These are phyloP conservation scores for Podaxis sp. DNA, from an alignment of 768 basidiomycete genomes.

Conservation along the genomic window DNA sequence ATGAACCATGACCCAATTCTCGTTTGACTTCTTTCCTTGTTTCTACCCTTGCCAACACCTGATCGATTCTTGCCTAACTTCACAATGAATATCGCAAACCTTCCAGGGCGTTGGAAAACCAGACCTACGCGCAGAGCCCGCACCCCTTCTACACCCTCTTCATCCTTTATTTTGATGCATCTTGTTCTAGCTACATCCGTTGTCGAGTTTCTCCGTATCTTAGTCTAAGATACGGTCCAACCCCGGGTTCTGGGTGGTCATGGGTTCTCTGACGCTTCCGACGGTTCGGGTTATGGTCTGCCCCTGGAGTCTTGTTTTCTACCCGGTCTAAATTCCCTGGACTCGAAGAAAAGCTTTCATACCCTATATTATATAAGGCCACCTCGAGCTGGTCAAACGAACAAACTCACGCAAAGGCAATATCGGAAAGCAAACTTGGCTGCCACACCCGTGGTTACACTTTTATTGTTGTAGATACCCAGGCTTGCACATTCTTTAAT, in stretches of 20 bases:
- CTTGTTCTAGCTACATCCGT: not conserved
- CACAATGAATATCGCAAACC: not conserved
- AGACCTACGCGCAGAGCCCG: not conserved
- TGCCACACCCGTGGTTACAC: not conserved
- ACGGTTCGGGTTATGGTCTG: not conserved
- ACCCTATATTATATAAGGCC: not conserved
- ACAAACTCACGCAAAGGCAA: not conserved
- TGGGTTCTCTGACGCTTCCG: not conserved
- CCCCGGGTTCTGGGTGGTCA: not conserved
- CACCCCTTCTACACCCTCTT: not conserved
- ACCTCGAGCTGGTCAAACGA: not conserved
- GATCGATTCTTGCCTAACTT: not conserved
- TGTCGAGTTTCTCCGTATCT: not conserved
- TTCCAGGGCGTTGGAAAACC: not conserved
- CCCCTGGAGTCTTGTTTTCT: not conserved
- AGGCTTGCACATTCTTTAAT: not conserved
- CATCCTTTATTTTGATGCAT: not conserved
- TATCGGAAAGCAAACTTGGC: not conserved
- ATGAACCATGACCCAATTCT: not conserved
- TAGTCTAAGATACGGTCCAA: not conserved
- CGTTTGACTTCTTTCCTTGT: not conserved
- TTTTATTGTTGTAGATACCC: not conserved
- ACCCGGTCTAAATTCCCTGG: not conserved
- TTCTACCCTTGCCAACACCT: not conserved
- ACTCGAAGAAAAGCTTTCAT: not conserved